These are phyloP conservation scores for Fusarium udum DNA, from an alignment of 2,329 filamentous ascomycete genomes.

Conservation along the genomic window DNA sequence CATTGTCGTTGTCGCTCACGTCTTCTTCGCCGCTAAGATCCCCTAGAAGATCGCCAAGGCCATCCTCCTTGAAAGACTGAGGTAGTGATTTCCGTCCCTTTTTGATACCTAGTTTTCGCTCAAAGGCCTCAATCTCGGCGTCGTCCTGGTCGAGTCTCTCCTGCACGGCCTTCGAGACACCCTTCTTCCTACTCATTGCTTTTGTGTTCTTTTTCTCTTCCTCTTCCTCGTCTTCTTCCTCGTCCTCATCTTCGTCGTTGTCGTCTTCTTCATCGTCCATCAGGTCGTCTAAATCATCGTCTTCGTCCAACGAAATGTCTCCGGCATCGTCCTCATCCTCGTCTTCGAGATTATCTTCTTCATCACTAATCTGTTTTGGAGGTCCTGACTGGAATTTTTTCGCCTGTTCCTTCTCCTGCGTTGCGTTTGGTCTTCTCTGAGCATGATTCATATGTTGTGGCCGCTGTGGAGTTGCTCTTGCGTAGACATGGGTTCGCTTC, in stretches of 20 bases:
- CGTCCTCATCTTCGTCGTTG: slow-evolving; percentile 25
- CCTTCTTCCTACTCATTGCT: slow-evolving; percentile 42
- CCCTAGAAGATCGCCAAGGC: slow-evolving; percentile 79
- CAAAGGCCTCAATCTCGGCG: slow-evolving; percentile 85
- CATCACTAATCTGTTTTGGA: slow-evolving; percentile 13
- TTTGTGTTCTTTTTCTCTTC: slow-evolving; percentile 37
- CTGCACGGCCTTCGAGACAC: slow-evolving; percentile 45
- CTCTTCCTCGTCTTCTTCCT: slow-evolving; percentile 27
- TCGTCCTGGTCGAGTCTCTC: slow-evolving; percentile 81
- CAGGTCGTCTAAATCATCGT: slow-evolving; percentile 41
- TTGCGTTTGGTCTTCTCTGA: slow-evolving; percentile 10
- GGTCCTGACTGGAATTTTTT: slow-evolving; percentile 3
- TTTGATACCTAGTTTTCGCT: slow-evolving; percentile 85
- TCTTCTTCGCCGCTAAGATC: slow-evolving; percentile 60
- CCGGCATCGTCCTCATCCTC: slow-evolving; percentile 5
- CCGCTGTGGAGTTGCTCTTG: slow-evolving; percentile 30
- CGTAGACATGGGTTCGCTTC: slow-evolving; percentile 61
- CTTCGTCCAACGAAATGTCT: slow-evolving; percentile 28
- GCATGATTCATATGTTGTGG: background rate
- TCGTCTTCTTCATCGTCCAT: slow-evolving; percentile 37
- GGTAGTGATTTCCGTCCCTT: slow-evolving; percentile 79
- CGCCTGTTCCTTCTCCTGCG: background rate
- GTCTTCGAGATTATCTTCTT: slow-evolving; percentile 28
- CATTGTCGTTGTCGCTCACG: slow-evolving; percentile 59
- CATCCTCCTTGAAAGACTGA: slow-evolving; percentile 81